Evolutionary conservation across 257 asterid species (phyloP), one percentile per base, ranked within the genome.

Genomic region (Solanum infundibuliforme): DNA sequence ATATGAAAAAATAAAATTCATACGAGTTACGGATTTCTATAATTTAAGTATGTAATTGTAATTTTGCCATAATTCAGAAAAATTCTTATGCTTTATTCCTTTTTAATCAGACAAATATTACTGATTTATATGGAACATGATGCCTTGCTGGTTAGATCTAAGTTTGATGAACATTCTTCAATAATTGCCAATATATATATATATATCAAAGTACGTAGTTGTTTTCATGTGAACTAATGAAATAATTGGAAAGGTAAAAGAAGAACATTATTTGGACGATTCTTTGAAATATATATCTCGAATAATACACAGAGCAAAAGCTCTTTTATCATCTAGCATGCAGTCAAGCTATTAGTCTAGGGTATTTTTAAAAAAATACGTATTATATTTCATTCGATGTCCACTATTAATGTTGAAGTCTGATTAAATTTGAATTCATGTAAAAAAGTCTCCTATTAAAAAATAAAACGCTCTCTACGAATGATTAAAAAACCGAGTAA

Each of bases 141-240:
- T 76, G 83, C 83, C 58, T 76, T 23, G 58, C 83, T 38, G 29
- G 46, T 75, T 20, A 75, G 83, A 76, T 76, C 83, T 52, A n/a
- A 6, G 34, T 39, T 38, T 76, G 60, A 76, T 12, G 83, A 39
- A 76, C 83, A 76, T 76, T 76, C 83, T 7, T 76, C 60, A 39
- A 76, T 39, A 76, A 39, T n/a, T 38, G 3, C 34, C 25, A 73
- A 34, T 68, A 31, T 32, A 32, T 32, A 32, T 34, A 34, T 34
- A 34, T 32, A 35, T 35, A 39, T 39, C 52, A 21, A 36, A 74
- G 46, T 20, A 34, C 16, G 43, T 75, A 36, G 83, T 36, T 75
- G 55, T 75, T 8, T 4, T 75, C 83, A 74, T 36, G 52, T 74
- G 83, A 74, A 74, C 52, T 34, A 74, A 23, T 75, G 25, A 75